Percentiles rank a stretch among this genome's conserved stretches.
These are phyloP conservation scores for Oryza glumipatula DNA, from an alignment of 176 grass and related monocot genomes.

Conservation along the genomic window DNA sequence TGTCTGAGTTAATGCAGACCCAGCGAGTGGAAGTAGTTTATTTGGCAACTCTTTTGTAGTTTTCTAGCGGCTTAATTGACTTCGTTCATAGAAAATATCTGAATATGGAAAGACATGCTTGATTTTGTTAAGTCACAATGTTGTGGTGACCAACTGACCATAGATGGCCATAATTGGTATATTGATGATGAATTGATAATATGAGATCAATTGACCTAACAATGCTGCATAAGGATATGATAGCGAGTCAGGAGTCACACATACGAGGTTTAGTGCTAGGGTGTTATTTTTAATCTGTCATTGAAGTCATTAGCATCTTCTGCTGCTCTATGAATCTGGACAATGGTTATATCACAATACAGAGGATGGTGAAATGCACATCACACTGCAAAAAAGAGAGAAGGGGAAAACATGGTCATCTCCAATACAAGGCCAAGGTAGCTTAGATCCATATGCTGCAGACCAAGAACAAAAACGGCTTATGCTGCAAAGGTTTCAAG, in stretches of 20 bases:
- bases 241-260: background rate
- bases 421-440: conserved; percentile 89
- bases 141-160: background rate
- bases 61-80: background rate
- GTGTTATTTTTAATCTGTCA: background rate
- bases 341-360: conserved; percentile 8
- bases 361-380: conserved; percentile 93
- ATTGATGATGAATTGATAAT: background rate
- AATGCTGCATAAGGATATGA: background rate
- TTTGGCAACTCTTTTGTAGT: background rate
- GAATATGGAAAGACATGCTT: background rate
- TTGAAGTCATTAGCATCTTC: background rate
- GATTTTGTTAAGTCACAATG: background rate
- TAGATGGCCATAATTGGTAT: background rate
- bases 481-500: conserved; percentile 99
- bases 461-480: conserved; percentile 97
- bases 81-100: background rate
- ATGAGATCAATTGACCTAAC: background rate
- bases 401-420: conserved; percentile 91
- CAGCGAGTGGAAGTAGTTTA: background rate
- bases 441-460: conserved; percentile 70
- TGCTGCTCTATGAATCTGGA: conserved; percentile 4
- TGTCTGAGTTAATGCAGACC: conserved; percentile 6
- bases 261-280: background rate
- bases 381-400: conserved; percentile 97